Percentiles rank a stretch among this genome's conserved stretches.
Evolutionary conservation across 2,329 filamentous ascomycete genomes (phyloP).

Genomic region (Apiospora arundinis): DNA sequence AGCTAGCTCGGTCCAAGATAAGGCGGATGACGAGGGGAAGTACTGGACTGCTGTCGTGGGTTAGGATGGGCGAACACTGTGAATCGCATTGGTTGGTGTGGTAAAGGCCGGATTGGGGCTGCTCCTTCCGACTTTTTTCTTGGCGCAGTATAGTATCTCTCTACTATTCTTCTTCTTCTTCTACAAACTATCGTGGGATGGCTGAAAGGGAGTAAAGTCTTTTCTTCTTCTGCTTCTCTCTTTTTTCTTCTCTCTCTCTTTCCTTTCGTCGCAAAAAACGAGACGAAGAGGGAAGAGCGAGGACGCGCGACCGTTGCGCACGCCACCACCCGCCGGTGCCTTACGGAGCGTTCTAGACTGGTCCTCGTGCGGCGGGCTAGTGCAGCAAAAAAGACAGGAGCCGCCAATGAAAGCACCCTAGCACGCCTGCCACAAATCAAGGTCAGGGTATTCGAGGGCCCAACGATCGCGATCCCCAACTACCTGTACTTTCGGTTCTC

Average conservation of each 20-base stretch:
- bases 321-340: slow-evolving; percentile 12
- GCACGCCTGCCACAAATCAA: background rate
- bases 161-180: background rate
- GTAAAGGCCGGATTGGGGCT: background rate
- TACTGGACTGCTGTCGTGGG: background rate
- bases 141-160: background rate
- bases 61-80: background rate
- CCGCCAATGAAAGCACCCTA: background rate
- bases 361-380: background rate
- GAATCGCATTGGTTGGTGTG: background rate
- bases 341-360: slow-evolving; percentile 19
- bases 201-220: background rate
- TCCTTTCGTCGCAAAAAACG: background rate
- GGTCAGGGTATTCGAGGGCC: background rate
- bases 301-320: slow-evolving; percentile 13
- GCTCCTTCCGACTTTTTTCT: background rate
- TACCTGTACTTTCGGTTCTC: background rate
- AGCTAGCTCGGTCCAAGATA: slow-evolving; percentile 1
- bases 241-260: background rate
- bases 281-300: background rate
- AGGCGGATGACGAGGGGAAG: background rate
- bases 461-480: slow-evolving; percentile 5
- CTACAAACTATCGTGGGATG: background rate
- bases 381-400: slow-evolving; percentile 6
- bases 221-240: background rate